Evolutionary conservation across 2,329 filamentous ascomycete genomes (phyloP).

Genomic region (Colletotrichum orchidophilum): DNA sequence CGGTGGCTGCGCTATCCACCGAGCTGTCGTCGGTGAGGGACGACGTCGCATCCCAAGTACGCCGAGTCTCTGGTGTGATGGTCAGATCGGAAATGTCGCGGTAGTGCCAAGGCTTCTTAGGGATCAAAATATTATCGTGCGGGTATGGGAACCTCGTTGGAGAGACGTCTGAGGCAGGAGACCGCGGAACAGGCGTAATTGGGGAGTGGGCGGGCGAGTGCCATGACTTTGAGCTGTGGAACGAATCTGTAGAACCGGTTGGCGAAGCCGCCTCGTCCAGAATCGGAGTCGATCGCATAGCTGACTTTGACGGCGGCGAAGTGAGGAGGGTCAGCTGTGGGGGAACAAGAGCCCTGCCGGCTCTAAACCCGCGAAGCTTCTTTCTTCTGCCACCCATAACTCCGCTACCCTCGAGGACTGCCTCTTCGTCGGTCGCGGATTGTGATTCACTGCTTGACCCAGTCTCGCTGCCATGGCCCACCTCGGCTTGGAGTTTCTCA

Average conservation of each 20-base stretch:
- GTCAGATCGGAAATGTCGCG: slow-evolving; percentile 46
- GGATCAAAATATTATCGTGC: slow-evolving; percentile 50
- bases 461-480: neutral
- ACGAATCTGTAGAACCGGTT: slow-evolving; percentile 59
- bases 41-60: slow-evolving; percentile 42
- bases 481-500: neutral
- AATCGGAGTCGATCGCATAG: slow-evolving; percentile 20
- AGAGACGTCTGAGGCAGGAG: slow-evolving; percentile 51
- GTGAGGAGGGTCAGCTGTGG: slow-evolving; percentile 45
- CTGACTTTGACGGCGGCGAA: slow-evolving; percentile 49
- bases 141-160: slow-evolving; percentile 48
- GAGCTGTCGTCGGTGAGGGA: slow-evolving; percentile 39
- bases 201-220: slow-evolving; percentile 57
- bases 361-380: slow-evolving; percentile 42
- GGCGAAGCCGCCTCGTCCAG: slow-evolving; percentile 49
- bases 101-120: slow-evolving; percentile 42
- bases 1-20: slow-evolving; percentile 40
- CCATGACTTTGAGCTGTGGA: slow-evolving; percentile 64
- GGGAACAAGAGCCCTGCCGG: slow-evolving; percentile 41
- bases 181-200: slow-evolving; percentile 53
- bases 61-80: slow-evolving; percentile 43
- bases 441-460: neutral
- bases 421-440: slow-evolving; percentile 25
- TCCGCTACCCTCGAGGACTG: slow-evolving; percentile 44
- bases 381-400: slow-evolving; percentile 43